Base-by-base conservation (phyloP, 2,329 filamentous ascomycete species). In the Fusarium austroafricanum region DNA sequence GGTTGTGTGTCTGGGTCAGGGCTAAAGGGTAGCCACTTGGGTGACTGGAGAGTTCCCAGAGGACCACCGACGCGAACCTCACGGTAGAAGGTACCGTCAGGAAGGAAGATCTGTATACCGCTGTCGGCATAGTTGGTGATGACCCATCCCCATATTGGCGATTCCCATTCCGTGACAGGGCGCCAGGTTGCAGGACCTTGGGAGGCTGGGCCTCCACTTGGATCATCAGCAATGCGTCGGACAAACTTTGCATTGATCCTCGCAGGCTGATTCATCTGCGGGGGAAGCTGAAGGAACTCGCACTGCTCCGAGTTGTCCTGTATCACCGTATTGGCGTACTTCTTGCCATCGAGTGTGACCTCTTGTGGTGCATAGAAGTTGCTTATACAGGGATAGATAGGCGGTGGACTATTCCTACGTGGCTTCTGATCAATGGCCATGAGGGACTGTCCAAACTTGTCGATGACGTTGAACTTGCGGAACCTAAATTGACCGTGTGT, bases 401-500 rank as follows among this genome's bases (percentile, higher is more conserved):
- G 65, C 3, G 67, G 65, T 8, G 56, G 70, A 2, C 56, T 59
- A 1, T 18, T 23, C 1, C 15, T 18, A 0, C 23, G 20, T 1
- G 51, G 51, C 0, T 33, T 44, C 29, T 46, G 71, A 40, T 80
- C 75, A 17, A 81, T 75, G 18, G 75, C 75, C 11, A 66, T 43
- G 23, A 82, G 51, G 11, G 73, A 71, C 46, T 84, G 83, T 1
- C 83, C 83, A 44, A 84, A 84, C 65, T 84, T 84, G 72, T 85
- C 83, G 31, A 85, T 73, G 39, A 85, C 77, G 65, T 83, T 83
- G 40, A 86, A 56, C 63, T 83, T 83, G 3, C 76, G 76, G 61
- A 84, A 82, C 11, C 62, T 62, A 21, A 85, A 74, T 64, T 86
- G 83, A 0, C 83, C 83, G 66, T 86, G 84, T 0, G 79, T 82